Conservation (phyloP, 2,329 filamentous ascomycete genomes). For the Endothia cerciana region DNA sequence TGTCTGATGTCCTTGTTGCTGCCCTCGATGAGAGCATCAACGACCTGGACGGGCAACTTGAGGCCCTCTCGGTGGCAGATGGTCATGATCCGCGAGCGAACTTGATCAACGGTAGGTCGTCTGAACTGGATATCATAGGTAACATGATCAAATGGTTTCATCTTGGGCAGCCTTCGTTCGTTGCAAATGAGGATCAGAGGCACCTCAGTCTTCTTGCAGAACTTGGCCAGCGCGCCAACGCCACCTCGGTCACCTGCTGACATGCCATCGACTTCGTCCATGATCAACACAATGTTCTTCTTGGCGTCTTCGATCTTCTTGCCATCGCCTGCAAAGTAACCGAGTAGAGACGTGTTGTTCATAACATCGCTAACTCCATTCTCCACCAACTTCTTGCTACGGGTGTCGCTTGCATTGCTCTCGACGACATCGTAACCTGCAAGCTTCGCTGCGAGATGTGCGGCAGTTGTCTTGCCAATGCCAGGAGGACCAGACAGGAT, state of each 20-base stretch:
- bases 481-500: conserved; percentile 95
- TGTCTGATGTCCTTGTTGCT: conserved; percentile 95
- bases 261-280: conserved; percentile 99
- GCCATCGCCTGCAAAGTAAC: conserved; percentile 85
- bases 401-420: conserved; percentile 91
- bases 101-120: conserved; percentile 86
- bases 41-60: conserved; percentile 79
- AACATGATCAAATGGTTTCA: conserved; percentile 94
- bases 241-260: conserved; percentile 95
- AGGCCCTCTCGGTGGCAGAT: conserved; percentile 91
- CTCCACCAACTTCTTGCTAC: conserved; percentile 96
- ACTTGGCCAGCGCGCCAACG: conserved; percentile 89
- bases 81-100: conserved; percentile 89
- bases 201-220: conserved; percentile 93
- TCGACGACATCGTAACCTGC: conserved; percentile 94
- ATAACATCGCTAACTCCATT: conserved; percentile 85
- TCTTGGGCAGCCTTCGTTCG: conserved; percentile 88
- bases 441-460: conserved; percentile 88
- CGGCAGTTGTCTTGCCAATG: conserved; percentile 96
- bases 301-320: conserved; percentile 79
- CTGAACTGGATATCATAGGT: conserved; percentile 86
- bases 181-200: conserved; percentile 98
- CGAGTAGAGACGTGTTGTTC: conserved; percentile 89
- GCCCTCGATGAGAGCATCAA: conserved; percentile 94
- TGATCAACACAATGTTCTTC: conserved; percentile 94